A percentile compares a stretch with the other conserved stretches of the same genome.
These are phyloP conservation scores for Anethum foeniculum DNA, from an alignment of 140 eudicot genomes.

Conservation along the genomic window DNA sequence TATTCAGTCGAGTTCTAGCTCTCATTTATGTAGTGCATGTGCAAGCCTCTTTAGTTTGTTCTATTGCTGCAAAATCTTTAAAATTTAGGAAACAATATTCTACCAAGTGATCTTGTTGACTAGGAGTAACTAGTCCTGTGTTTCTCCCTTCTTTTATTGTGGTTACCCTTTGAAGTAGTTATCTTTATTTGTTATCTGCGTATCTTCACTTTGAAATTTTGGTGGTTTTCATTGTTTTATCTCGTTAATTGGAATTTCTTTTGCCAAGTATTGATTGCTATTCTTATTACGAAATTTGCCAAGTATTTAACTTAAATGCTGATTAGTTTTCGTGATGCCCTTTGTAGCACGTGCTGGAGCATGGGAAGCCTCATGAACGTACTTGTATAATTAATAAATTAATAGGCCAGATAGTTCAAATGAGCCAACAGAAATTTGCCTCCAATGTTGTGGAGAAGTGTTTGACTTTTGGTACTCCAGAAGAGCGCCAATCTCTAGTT, in stretches of 20 bases:
- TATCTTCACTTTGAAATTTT: background rate
- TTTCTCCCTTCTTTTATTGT: background rate
- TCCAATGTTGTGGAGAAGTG: constrained; percentile 85
- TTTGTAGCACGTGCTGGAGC: constrained; percentile 88
- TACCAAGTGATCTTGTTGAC: background rate
- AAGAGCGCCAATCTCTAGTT: constrained; percentile 71
- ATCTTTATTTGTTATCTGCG: background rate
- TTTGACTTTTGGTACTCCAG: constrained; percentile 57
- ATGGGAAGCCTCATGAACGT: constrained; percentile 87
- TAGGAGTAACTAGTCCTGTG: background rate
- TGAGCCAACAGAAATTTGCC: constrained; percentile 99
- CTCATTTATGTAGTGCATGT: background rate
- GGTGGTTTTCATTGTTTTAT: background rate
- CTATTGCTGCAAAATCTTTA: background rate
- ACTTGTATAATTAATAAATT: constrained; percentile 59
- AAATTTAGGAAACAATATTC: background rate
- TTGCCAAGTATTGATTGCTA: background rate
- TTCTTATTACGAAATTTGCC: too few relatives aligned
- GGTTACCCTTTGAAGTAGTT: background rate
- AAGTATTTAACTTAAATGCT: background rate
- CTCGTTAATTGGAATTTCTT: background rate
- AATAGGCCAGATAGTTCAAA: constrained; percentile 82
- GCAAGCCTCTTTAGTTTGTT: background rate
- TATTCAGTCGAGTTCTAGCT: background rate
- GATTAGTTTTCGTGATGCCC: background rate